Evolutionary conservation across 2,329 filamentous ascomycete species (phyloP).

Genomic region (Shiraia sp.): DNA sequence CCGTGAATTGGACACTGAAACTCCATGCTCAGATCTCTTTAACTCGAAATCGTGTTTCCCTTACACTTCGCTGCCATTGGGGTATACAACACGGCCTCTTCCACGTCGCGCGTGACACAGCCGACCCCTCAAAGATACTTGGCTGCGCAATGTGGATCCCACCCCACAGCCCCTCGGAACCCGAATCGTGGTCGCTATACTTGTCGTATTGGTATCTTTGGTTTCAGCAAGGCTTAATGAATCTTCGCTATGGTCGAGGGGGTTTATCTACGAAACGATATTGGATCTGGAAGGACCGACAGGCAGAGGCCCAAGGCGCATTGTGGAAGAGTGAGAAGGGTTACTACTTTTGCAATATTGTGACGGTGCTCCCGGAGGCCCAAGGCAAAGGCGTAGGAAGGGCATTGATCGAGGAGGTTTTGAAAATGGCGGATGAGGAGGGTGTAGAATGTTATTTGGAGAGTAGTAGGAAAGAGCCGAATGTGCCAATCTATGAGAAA

Average conservation of each 20-base stretch:
- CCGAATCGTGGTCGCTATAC: conserved; percentile 65
- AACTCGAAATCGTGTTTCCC: conserved; percentile 64
- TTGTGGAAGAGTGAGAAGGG: conserved; percentile 69
- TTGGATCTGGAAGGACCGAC: conserved; percentile 72
- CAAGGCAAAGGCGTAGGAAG: conserved; percentile 71
- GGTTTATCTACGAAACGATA: conserved; percentile 70
- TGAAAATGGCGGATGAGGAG: conserved; percentile 65
- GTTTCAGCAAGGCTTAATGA: conserved; percentile 67
- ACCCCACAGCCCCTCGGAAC: conserved; percentile 54
- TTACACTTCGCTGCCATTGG: conserved; percentile 69
- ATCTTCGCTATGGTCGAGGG: conserved; percentile 69
- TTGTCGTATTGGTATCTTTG: conserved; percentile 68
- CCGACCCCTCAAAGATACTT: conserved; percentile 57
- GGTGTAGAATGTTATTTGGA: conserved; percentile 71
- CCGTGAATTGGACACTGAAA: not conserved
- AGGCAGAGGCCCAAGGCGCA: conserved; percentile 63
- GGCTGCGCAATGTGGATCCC: conserved; percentile 75
- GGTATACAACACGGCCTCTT: conserved; percentile 72
- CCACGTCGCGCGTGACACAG: conserved; percentile 67
- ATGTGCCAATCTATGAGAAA: conserved; percentile 70
- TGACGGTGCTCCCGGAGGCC: conserved; percentile 67
- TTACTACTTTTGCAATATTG: conserved; percentile 78
- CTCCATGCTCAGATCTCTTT: conserved; percentile 56
- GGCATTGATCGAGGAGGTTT: conserved; percentile 66
- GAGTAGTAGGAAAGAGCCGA: conserved; percentile 68